A percentile compares a stretch with the other conserved stretches of the same genome.
Evolutionary conservation across 129 eudicot genomes (phyloP).

Genomic region (Smallanthus sonchifolius): DNA sequence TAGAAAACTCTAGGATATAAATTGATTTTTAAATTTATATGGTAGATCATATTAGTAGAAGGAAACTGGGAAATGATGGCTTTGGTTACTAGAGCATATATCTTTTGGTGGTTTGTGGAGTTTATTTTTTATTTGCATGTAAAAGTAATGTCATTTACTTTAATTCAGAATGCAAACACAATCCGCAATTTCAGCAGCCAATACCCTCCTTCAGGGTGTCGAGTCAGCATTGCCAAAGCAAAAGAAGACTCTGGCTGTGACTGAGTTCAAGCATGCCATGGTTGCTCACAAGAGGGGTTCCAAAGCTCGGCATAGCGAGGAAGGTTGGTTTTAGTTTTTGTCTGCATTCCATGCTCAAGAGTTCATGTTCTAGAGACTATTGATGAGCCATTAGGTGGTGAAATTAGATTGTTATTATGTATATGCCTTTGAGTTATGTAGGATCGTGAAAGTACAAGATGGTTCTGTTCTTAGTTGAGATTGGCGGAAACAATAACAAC

Average conservation of each 20-base stretch:
- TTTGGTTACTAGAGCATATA: not conserved
- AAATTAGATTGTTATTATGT: not conserved
- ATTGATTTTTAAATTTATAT: not conserved
- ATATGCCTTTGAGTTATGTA: not conserved
- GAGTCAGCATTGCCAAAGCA: slow-evolving; percentile 72
- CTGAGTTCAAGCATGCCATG: slow-evolving; percentile 67
- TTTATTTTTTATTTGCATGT: not conserved
- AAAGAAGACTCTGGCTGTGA: slow-evolving; percentile 50
- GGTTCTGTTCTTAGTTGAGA: too few relatives aligned
- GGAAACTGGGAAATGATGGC: not conserved
- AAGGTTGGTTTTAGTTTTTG: slow-evolving; percentile 44
- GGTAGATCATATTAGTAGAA: not conserved
- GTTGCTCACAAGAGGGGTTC: slow-evolving; percentile 58
- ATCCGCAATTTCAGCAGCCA: slow-evolving; percentile 62
- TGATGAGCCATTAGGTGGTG: not conserved
- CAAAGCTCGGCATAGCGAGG: slow-evolving; percentile 33
- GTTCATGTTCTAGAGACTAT: not conserved
- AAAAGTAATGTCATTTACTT: not conserved
- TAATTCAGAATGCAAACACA: slow-evolving; percentile 63
- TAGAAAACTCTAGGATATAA: not conserved
- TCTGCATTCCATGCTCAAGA: not conserved
- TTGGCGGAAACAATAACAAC: too few relatives aligned
- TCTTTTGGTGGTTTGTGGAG: not conserved
- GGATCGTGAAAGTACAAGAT: too few relatives aligned
- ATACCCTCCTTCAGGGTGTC: slow-evolving; percentile 56